Evolutionary conservation across 495 filamentous ascomycete genomes (phyloP).

Genomic region (Penicillium chermesinum): DNA sequence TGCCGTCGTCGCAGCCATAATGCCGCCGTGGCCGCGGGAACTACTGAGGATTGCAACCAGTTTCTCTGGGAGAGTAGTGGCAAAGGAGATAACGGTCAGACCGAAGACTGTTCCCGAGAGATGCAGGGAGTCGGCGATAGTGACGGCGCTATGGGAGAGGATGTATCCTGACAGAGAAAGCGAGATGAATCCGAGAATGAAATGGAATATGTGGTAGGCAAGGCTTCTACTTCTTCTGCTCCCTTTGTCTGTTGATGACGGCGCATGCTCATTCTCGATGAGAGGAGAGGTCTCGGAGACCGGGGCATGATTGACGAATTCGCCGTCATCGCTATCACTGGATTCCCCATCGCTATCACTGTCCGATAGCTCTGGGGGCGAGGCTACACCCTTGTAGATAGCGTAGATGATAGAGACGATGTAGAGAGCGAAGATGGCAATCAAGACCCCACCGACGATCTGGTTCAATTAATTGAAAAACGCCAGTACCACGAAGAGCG

Average conservation of each 20-base stretch:
- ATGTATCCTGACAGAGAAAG: constrained; percentile 47
- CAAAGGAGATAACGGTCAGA: constrained; percentile 49
- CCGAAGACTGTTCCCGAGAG: constrained; percentile 47
- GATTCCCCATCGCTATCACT: constrained; percentile 27
- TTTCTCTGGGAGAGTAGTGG: constrained; percentile 55
- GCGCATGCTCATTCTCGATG: background rate
- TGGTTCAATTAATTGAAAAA: constrained; percentile 22
- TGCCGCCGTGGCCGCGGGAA: constrained; percentile 39
- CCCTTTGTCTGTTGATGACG: background rate
- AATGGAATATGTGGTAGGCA: constrained; percentile 41
- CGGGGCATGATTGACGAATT: background rate
- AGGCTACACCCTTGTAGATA: constrained; percentile 41
- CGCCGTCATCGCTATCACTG: constrained; percentile 9
- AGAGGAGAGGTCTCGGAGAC: constrained; percentile 17
- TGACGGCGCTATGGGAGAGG: constrained; percentile 36
- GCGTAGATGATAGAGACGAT: constrained; percentile 39
- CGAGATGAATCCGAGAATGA: constrained; percentile 44
- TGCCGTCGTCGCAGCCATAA: constrained; percentile 50
- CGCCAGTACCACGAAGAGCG: constrained; percentile 30
- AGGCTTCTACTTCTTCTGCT: constrained; percentile 10
- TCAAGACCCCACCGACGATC: constrained; percentile 33
- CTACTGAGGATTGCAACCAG: constrained; percentile 39
- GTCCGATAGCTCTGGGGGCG: constrained; percentile 35
- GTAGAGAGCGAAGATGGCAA: constrained; percentile 43
- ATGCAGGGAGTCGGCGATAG: constrained; percentile 32